Conservation (phyloP, 2,329 filamentous ascomycete species). For the Penicillium sp. region DNA sequence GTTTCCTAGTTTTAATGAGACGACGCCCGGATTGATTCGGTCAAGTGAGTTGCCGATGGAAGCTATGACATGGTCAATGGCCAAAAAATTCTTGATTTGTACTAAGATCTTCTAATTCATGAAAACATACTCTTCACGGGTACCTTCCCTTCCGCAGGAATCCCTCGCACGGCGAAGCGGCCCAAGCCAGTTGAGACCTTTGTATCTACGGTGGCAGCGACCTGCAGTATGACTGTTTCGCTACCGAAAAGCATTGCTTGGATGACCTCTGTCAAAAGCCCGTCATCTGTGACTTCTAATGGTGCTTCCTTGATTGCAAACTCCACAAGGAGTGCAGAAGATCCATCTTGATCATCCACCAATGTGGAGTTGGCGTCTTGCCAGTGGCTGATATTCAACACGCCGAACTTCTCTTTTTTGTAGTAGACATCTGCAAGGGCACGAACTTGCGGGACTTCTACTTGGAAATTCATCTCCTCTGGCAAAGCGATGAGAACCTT, state of each 20-base stretch:
- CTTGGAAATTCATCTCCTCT: conserved; percentile 78
- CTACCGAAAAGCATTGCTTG: conserved; percentile 74
- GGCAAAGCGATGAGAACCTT: conserved; percentile 76
- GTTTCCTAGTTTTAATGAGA: conserved; percentile 68
- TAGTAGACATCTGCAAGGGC: conserved; percentile 82
- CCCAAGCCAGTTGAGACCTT: conserved; percentile 80
- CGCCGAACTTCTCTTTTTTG: conserved; percentile 72
- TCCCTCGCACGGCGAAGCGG: conserved; percentile 73
- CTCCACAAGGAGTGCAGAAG: conserved; percentile 68
- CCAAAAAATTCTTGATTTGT: conserved; percentile 22
- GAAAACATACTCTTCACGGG: conserved; percentile 85
- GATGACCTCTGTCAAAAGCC: conserved; percentile 78
- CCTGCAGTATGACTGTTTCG: conserved; percentile 66
- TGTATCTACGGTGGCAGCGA: conserved; percentile 80
- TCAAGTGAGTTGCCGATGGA: conserved; percentile 55
- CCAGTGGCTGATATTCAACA: conserved; percentile 78
- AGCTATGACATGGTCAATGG: conserved; percentile 48
- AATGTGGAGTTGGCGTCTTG: conserved; percentile 79
- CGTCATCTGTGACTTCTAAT: conserved; percentile 75
- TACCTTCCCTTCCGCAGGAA: conserved; percentile 80
- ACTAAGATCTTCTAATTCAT: conserved; percentile 16
- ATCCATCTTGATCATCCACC: conserved; percentile 58
- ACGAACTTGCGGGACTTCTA: conserved; percentile 74
- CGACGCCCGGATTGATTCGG: conserved; percentile 63
- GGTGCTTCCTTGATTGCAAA: conserved; percentile 77